Base-by-base conservation (phyloP, 805 yeast genomes). In the Candida orba region DNA sequence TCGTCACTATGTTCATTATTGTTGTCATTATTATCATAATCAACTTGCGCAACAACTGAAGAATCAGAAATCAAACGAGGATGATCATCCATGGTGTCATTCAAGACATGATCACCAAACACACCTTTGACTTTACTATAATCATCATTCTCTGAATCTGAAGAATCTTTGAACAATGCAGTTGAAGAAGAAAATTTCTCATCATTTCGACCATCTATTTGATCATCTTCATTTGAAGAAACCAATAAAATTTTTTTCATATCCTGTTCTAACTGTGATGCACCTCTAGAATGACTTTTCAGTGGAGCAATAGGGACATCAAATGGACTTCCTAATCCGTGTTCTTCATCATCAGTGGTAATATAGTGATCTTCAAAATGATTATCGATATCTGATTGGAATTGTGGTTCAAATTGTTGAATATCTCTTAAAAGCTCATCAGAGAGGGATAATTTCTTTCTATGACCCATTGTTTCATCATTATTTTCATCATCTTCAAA, bases 341-440 rank as follows among this genome's bases (percentile, higher is more conserved):
- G 7, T 6, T 24, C 20, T 31, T 15, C 17, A n/a, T n/a, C 18
- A 59, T 48, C 13, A 52, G 48, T 7, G 57, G 58, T 1, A 54
- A 52, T 15, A 46, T n/a, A 18, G 12, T 15, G 5, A 24, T 24
- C 36, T 14, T 25, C 37, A 8, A 10, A n/a, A 14, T 34, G n/a
- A 3, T 8, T 9, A 27, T 27, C 14, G 4, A 27, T 27, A 8
- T 24, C 32, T 20, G n/a, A 8, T 10, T 38, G 22, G 34, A 40
- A 34, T 20, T 40, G 34, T 20, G 42, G 42, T 38, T 55, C 56
- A 38, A 50, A 58, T 10, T 44, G 49, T 22, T 58, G 59, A 14
- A 58, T 54, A 34, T 58, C 59, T 39, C 54, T 49, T 48, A 58
- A 33, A 6, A 58, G 47, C 38, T 57, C 60, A 45, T 58, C 62